phyloP scores from a whole-genome alignment of 371 early-diverging fungal species.

The Rhizopus arrhizus region DNA sequence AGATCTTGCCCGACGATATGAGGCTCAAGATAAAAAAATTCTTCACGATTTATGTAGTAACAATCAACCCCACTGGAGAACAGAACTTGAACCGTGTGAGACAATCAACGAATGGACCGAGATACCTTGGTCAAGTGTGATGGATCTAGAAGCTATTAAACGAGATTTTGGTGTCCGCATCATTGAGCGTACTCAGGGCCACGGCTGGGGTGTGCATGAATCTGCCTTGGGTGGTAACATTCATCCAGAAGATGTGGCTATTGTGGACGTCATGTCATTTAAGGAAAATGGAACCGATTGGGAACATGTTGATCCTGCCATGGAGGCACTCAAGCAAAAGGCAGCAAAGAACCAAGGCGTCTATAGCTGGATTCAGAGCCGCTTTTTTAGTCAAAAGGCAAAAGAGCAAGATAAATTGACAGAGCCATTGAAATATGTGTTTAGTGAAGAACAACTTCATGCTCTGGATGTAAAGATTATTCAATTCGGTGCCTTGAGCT shows the following conservation, averaged over 20 bases:
- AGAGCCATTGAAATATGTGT: conserved; percentile 35
- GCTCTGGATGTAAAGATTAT: conserved; percentile 30
- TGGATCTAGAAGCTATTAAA: conserved; percentile 30
- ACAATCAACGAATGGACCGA: conserved; percentile 30
- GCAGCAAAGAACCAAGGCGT: neutral
- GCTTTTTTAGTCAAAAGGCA: neutral
- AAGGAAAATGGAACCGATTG: conserved; percentile 41
- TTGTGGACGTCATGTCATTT: conserved; percentile 46
- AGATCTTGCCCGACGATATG: conserved; percentile 35
- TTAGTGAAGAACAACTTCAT: conserved; percentile 19
- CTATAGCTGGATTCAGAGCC: conserved; percentile 20
- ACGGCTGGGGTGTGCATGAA: conserved; percentile 45
- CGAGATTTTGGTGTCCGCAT: conserved; percentile 40
- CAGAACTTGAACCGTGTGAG: conserved; percentile 31
- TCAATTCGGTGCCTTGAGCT: conserved; percentile 47
- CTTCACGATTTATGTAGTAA: conserved; percentile 26
- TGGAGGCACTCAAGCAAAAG: conserved; percentile 9
- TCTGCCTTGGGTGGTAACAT: conserved; percentile 24
- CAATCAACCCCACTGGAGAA: conserved; percentile 24
- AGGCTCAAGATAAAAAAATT: conserved; percentile 37
- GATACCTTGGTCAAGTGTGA: conserved; percentile 38
- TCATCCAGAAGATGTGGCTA: conserved; percentile 25
- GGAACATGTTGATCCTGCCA: conserved; percentile 29
- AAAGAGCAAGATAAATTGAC: conserved; percentile 14
- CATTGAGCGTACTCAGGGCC: conserved; percentile 40